Conservation (phyloP, 1,284 basidiomycete genomes). For the Vanrija pseudolonga region DNA sequence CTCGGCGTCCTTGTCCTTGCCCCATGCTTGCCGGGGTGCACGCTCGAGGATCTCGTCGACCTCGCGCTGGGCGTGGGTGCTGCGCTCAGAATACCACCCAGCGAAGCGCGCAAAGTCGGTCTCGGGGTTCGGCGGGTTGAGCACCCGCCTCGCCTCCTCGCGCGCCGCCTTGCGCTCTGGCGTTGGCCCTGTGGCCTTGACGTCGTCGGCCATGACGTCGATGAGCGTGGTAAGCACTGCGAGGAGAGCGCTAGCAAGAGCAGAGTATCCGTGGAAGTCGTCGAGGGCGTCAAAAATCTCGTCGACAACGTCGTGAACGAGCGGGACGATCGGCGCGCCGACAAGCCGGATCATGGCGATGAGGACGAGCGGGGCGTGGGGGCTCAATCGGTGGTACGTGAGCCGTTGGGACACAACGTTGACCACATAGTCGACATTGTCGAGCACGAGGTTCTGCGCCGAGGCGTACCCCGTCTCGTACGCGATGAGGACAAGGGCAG, state of each 20-base stretch:
- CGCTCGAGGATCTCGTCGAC: constrained; percentile 58
- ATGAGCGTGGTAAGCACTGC: constrained; percentile 77
- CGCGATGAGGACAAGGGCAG: constrained; percentile 66
- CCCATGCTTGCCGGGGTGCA: constrained; percentile 55
- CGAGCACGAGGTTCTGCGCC: constrained; percentile 74
- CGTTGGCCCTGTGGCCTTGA: constrained; percentile 50
- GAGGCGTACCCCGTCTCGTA: constrained; percentile 73
- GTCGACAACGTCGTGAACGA: constrained; percentile 85
- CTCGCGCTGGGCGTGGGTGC: constrained; percentile 39
- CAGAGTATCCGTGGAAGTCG: constrained; percentile 83
- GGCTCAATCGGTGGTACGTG: constrained; percentile 68
- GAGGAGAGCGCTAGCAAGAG: constrained; percentile 48
- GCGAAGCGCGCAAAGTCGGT: constrained; percentile 54
- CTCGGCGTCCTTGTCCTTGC: constrained; percentile 25
- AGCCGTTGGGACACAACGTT: constrained; percentile 79
- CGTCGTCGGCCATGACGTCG: constrained; percentile 72
- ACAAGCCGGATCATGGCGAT: constrained; percentile 77
- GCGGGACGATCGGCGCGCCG: constrained; percentile 74
- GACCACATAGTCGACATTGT: constrained; percentile 91
- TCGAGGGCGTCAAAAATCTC: constrained; percentile 92
- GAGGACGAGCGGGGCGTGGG: constrained; percentile 59
- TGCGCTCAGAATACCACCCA: constrained; percentile 61
- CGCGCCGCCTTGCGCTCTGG: constrained; percentile 25
- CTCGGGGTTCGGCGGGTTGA: constrained; percentile 35
- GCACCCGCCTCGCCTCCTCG: constrained; percentile 45